Evolutionary conservation across 495 filamentous ascomycete species (phyloP), one percentile per base, ranked within the genome.

Genomic region (Penicillium pulvis): DNA sequence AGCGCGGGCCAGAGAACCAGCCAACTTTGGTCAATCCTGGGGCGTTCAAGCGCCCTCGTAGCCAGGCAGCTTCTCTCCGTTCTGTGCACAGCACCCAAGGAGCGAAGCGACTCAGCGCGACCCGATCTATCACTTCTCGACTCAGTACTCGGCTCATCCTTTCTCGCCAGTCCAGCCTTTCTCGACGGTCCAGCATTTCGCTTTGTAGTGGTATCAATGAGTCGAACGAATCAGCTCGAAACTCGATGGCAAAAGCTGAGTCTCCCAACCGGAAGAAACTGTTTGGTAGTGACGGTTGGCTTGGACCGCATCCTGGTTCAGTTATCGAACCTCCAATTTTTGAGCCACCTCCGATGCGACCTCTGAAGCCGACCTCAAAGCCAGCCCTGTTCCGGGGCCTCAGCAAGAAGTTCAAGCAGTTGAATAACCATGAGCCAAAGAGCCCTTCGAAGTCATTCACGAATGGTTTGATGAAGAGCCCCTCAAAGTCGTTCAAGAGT

Each of bases 211-310:
- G 33, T 17, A 6, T 41, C 16, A 17, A 41, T 41, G 39, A 17
- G 16, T 16, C 4, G 14, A 41, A 41, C 17, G 39, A 41, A 36
- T 5, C 28, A 28, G 28, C 28, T 28, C 28, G 28, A 28, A 28
- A 28, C 4, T 28, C 6, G 28, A 28, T 7, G 0, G 28, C 6
- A 28, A 4, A 7, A 28, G 28, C 6, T n/a, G 24, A 44, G n/a
- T 17, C 24, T 24, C 19, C 45, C 23, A 16, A 35, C 7, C 67
- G 36, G 11, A 85, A 84, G 65, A 79, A 79, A 52, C 68, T 85
- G 52, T 84, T 85, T 55, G 82, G 82, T 2, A 68, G 77, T 31
- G 68, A 77, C 26, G 82, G 81, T 47, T 83, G 76, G 75, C 75
- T 84, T 46, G 78, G 48, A 12, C 39, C 39, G 17, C 39, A n/a